Conservation (phyloP, 441 rosid species). For the Bocquillonia castaneifolia region DNA sequence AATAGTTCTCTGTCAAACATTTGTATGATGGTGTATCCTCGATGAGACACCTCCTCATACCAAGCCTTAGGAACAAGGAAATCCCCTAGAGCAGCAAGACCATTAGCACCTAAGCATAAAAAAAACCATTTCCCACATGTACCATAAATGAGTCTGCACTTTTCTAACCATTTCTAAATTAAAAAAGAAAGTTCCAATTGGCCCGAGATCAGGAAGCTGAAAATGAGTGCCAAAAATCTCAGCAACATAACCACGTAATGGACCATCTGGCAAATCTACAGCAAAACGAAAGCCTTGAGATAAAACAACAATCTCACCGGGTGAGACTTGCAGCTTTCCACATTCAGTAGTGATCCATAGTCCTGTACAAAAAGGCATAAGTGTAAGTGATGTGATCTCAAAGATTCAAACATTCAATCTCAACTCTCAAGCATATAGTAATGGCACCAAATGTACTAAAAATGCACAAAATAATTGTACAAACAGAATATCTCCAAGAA, state of each 20-base stretch:
- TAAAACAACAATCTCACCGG: slow-evolving; percentile 80
- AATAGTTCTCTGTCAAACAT: slow-evolving; percentile 87
- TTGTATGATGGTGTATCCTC: slow-evolving; percentile 64
- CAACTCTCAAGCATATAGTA: background rate
- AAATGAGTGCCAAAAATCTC: slow-evolving; percentile 91
- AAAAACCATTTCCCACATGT: slow-evolving; percentile 15
- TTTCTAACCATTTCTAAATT: slow-evolving; percentile 14
- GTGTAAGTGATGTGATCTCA: background rate
- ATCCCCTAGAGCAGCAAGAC: slow-evolving; percentile 90
- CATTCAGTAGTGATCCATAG: slow-evolving; percentile 91
- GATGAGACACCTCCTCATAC: slow-evolving; percentile 65
- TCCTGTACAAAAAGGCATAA: slow-evolving; percentile 39
- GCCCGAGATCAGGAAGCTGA: slow-evolving; percentile 99
- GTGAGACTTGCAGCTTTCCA: slow-evolving; percentile 76
- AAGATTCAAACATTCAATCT: no score
- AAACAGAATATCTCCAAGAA: background rate
- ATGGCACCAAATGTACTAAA: background rate
- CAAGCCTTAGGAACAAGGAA: slow-evolving; percentile 82
- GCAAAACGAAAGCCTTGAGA: slow-evolving; percentile 90
- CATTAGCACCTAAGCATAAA: slow-evolving; percentile 70
- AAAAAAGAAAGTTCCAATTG: slow-evolving; percentile 55
- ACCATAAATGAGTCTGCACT: slow-evolving; percentile 5
- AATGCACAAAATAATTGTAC: background rate
- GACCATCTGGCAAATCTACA: slow-evolving; percentile 72
- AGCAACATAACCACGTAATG: slow-evolving; percentile 84